Base-by-base conservation (phyloP, 257 asterid genomes). In the Nemophila menziesii region DNA sequence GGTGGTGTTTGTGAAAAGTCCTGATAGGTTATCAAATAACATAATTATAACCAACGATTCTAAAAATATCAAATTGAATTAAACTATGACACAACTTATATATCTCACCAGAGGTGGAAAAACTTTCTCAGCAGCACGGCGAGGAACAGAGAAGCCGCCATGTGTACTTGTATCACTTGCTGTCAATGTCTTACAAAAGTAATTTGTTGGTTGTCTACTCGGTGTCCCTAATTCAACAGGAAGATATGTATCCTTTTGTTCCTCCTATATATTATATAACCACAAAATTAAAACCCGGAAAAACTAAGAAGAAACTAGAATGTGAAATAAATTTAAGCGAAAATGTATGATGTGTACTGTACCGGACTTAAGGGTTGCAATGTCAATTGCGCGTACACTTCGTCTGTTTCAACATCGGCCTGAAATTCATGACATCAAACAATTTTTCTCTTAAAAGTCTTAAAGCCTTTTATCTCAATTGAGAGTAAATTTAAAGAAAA, bases 91-190 rank as follows among this genome's bases (percentile, higher is more conserved):
- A n/a, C n/a, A n/a, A n/a, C n/a, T n/a, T 29, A 11, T 27, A 47
- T 15, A 43, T 14, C 53, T 64, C 60, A 87, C 97, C 93, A 87
- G 59, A 33, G 95, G 97, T 12, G 97, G 97, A 51, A 87, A 87
- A 57, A 87, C 97, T 87, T 87, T 87, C 77, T 87, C 97, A 2
- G 97, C 97, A 62, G 97, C 95, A 54, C 97, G 95, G 15, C 97
- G 82, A 52, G 97, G 97, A 48, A 87, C 95, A 47, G 97, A 87
- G 71, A 87, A 87, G 54, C 97, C 97, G 24, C 97, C 97, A 59
- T 87, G 97, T 1, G 95, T 87, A 52, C 97, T 87, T 46, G 97
- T 87, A 53, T 86, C 97, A 59, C 97, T 86, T 42, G 97, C 97
- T 3, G 97, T 86, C 59, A 86, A 57, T 39, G 95, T 86, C 93